These are phyloP conservation scores for Theobroma grandiflorum DNA, from an alignment of 441 rosid species.

Conservation along the genomic window DNA sequence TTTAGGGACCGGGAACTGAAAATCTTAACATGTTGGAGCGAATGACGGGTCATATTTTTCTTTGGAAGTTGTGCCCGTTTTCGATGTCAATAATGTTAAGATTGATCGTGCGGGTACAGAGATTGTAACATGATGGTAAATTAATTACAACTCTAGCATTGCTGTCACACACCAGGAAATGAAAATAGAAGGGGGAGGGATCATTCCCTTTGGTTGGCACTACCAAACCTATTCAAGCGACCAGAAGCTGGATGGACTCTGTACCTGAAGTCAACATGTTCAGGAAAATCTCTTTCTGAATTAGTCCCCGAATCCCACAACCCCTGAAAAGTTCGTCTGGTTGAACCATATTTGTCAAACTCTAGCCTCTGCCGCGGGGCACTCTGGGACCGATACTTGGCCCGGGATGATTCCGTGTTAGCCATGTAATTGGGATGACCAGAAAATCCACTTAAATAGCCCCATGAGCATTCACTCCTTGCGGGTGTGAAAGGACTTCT, in stretches of 20 bases:
- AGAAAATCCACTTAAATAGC: slow-evolving; percentile 44
- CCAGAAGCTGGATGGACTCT: slow-evolving; percentile 37
- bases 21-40: not conserved
- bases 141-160: slow-evolving; percentile 44
- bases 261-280: slow-evolving; percentile 40
- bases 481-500: slow-evolving; percentile 67
- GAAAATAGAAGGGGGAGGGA: not conserved
- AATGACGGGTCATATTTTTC: not conserved
- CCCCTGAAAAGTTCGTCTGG: slow-evolving; percentile 49
- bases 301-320: slow-evolving; percentile 45
- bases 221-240: slow-evolving; percentile 40
- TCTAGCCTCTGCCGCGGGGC: slow-evolving; percentile 76
- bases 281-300: slow-evolving; percentile 51
- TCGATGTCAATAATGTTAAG: not conserved
- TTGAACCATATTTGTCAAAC: slow-evolving; percentile 41
- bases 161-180: slow-evolving; percentile 25
- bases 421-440: slow-evolving; percentile 79
- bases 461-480: slow-evolving; percentile 67
- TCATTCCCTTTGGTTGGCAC: slow-evolving; percentile 45
- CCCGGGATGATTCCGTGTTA: slow-evolving; percentile 77
- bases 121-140: slow-evolving; percentile 29
- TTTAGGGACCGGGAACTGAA: not conserved
- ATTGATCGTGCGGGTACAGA: slow-evolving; percentile 12
- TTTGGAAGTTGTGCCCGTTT: not conserved
- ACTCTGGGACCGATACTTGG: slow-evolving; percentile 79